Base-by-base conservation (phyloP, 805 yeast genomes). In the Tetrapisispora nanseiensis region DNA sequence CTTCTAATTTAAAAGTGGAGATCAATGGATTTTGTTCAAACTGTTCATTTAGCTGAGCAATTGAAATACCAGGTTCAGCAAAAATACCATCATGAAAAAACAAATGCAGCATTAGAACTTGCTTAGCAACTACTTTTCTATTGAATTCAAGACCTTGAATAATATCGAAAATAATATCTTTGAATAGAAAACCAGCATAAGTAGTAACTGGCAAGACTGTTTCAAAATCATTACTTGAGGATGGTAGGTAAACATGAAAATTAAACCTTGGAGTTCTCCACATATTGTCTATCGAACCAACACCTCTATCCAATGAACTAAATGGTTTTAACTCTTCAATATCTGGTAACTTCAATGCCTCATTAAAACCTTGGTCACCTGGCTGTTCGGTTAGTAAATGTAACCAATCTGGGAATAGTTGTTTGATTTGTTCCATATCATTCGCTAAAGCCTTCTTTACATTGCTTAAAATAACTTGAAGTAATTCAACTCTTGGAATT, bases 1-100 rank as follows among this genome's bases (percentile, higher is more conserved):
- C 96, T 62, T 92, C 98, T 45, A 87, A 75, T 59, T 92, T 92
- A 83, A 85, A 86, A 0, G 95, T 86, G 1, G 94, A 76, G 2
- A 52, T 54, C 16, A 61, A 57, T 16, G 65, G 61, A 47, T 68
- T 65, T 37, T 71, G 69, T 38, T 61, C 60, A 26, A 65, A 62
- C 13, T 67, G 63, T 20, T 64, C 67, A 36, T 66, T 63, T 40
- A 90, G 66, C 46, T 77, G 79, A 51, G 87, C 95, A 45, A 87
- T 71, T 0, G 94, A 75, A 3, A 82, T 74, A 29, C 94, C 95
- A 1, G 92, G 76, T 33, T 74, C 72, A 1, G 86, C 75, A 61
- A 84, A 83, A n/a, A 71, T 54, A 31, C 74, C 74, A 10, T 76
- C 70, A 47, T 75, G 71, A 67, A 87, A 87, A 54, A 78, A 89